Evolutionary conservation across 805 yeast species (phyloP).

Genomic region (Jamesozyma spencerorum): DNA sequence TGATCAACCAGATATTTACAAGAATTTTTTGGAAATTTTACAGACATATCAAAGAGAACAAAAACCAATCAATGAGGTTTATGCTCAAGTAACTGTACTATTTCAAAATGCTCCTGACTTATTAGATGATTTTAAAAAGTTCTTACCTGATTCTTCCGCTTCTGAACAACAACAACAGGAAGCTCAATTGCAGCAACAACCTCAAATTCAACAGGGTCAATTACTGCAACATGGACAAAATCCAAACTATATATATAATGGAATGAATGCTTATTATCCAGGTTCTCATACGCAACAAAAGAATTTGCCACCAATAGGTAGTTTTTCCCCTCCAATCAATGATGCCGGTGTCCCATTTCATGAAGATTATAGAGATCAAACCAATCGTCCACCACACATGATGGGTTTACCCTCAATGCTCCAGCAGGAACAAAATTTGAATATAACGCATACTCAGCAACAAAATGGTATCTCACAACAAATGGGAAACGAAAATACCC

Average conservation of each 20-base stretch:
- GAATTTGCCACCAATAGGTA: conserved; percentile 32
- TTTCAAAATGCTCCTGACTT: conserved; percentile 92
- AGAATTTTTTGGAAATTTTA: conserved; percentile 84
- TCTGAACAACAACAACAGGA: conserved; percentile 20
- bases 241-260: conserved; percentile 3
- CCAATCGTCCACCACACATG: conserved; percentile 9
- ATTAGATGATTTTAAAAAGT: conserved; percentile 88
- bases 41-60: conserved; percentile 96
- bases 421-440: conserved; percentile 16
- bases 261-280: conserved; percentile 4
- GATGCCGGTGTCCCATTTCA: conserved; percentile 21
- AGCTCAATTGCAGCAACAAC: conserved; percentile 16
- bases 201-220: conserved; percentile 5
- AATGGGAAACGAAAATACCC: conserved; percentile 24
- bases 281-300: conserved; percentile 10
- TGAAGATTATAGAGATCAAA: conserved; percentile 8
- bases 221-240: not conserved
- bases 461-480: conserved; percentile 1
- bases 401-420: conserved; percentile 23
- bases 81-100: conserved; percentile 80
- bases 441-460: conserved; percentile 12
- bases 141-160: conserved; percentile 63
- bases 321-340: conserved; percentile 31
- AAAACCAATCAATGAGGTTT: conserved; percentile 90
- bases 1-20: conserved; percentile 90